These are phyloP conservation scores for Funneliformis geosporum DNA, from an alignment of 192 early-diverging fungal genomes.

Conservation along the genomic window DNA sequence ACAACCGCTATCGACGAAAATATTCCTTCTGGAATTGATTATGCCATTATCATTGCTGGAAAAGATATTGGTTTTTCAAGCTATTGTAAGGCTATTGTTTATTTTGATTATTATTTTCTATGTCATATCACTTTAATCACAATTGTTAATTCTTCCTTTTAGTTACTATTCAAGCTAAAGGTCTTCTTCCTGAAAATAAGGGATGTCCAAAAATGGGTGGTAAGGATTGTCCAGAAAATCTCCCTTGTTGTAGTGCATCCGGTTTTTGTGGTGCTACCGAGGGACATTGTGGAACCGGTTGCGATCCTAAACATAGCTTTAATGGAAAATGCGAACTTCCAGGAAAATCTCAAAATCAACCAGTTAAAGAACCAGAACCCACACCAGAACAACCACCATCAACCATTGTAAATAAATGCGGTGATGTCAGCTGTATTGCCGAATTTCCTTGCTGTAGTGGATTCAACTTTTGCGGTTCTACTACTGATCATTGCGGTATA, in stretches of 20 bases:
- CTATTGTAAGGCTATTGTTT: background rate
- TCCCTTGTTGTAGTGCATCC: slow-evolving; percentile 28
- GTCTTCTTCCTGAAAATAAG: slow-evolving; percentile 6
- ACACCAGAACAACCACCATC: background rate
- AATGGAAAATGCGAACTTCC: slow-evolving; percentile 24
- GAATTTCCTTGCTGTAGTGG: slow-evolving; percentile 33
- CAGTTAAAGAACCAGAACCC: background rate
- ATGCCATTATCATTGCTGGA: slow-evolving; percentile 3
- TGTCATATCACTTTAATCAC: too few species aligned
- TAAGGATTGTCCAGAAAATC: background rate
- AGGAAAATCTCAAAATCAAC: background rate
- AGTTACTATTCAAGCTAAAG: slow-evolving; percentile 15
- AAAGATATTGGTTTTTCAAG: slow-evolving; percentile 7
- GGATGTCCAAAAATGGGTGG: slow-evolving; percentile 30
- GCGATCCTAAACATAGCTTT: slow-evolving; percentile 21
- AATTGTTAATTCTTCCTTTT: background rate
- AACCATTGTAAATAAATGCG: background rate
- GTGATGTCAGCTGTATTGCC: background rate
- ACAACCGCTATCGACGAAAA: background rate
- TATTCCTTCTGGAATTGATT: slow-evolving; percentile 3
- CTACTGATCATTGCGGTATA: slow-evolving; percentile 26
- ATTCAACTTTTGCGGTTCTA: slow-evolving; percentile 33
- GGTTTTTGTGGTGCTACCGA: slow-evolving; percentile 32
- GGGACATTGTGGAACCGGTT: slow-evolving; percentile 33
- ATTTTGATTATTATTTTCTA: background rate